These are phyloP conservation scores for Klebsormidium nitens DNA, from an alignment of 139 green algal species.

Conservation along the genomic window DNA sequence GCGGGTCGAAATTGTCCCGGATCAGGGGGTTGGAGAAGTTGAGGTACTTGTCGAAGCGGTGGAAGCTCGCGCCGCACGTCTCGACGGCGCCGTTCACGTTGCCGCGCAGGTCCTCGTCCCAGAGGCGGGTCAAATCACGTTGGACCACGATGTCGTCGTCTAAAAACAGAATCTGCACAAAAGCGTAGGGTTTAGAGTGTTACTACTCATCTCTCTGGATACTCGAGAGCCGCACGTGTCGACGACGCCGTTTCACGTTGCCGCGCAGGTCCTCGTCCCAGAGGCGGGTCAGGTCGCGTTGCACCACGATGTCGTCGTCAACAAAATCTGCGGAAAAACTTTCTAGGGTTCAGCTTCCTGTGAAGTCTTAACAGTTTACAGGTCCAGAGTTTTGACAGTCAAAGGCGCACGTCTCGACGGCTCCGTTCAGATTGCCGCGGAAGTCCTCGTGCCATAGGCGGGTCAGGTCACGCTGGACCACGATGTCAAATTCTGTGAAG, in stretches of 20 bases:
- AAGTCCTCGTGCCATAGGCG: slow-evolving; percentile 24
- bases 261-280: slow-evolving; percentile 24
- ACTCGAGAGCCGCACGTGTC: too few relatives aligned
- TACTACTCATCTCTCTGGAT: too few relatives aligned
- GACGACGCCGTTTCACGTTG: slow-evolving; percentile 29
- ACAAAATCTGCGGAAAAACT: too few relatives aligned
- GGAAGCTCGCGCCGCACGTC: slow-evolving; percentile 25
- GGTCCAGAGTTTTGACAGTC: too few relatives aligned
- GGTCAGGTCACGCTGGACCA: slow-evolving; percentile 19
- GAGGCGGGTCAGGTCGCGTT: slow-evolving; percentile 29
- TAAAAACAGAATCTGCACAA: slow-evolving; percentile 8
- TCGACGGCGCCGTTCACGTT: slow-evolving; percentile 11
- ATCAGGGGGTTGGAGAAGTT: slow-evolving; percentile 42
- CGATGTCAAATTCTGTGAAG: slow-evolving; percentile 39
- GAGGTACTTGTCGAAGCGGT: slow-evolving; percentile 43
- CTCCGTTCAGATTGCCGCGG: slow-evolving; percentile 33
- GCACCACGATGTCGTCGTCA: slow-evolving; percentile 41
- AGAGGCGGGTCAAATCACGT: background rate
- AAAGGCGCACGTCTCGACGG: slow-evolving; percentile 38
- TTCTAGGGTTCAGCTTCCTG: too few relatives aligned
- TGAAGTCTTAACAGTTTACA: too few relatives aligned
- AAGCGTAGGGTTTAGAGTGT: too few relatives aligned
- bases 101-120: background rate
- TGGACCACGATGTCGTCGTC: slow-evolving; percentile 15
- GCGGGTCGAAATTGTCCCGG: slow-evolving; percentile 26